Conservation (phyloP, 805 yeast genomes). For the Cyberlindnera misumaiensis region DNA sequence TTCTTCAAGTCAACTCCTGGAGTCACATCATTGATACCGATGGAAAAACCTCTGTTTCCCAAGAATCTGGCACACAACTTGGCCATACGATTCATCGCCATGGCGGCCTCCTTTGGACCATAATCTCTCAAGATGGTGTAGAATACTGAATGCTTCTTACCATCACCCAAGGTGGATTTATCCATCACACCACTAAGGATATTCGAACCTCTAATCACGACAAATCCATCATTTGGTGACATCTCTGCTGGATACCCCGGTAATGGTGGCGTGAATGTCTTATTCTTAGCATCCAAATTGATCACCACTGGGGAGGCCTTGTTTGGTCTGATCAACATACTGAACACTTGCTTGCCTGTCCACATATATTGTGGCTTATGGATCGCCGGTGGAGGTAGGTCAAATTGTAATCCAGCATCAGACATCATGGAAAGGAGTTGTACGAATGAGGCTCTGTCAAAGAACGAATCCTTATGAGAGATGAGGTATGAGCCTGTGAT, state of each 20-base stretch:
- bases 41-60: slow-evolving; percentile 94
- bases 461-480: slow-evolving; percentile 89
- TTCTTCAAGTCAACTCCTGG: slow-evolving; percentile 74
- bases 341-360: slow-evolving; percentile 97
- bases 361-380: slow-evolving; percentile 83
- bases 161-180: slow-evolving; percentile 93
- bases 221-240: slow-evolving; percentile 97
- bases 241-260: slow-evolving; percentile 76
- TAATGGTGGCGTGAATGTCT: slow-evolving; percentile 76
- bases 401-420: slow-evolving; percentile 82
- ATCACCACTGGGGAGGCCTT: slow-evolving; percentile 68
- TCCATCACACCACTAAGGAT: slow-evolving; percentile 95
- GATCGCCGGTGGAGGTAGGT: slow-evolving; percentile 92
- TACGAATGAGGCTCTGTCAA: slow-evolving; percentile 76
- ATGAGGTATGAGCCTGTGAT: slow-evolving; percentile 93
- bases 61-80: slow-evolving; percentile 91
- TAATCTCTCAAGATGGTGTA: slow-evolving; percentile 92
- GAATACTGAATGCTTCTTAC: slow-evolving; percentile 94
- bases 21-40: slow-evolving; percentile 95
- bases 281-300: slow-evolving; percentile 90
- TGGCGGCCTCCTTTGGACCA: slow-evolving; percentile 95
- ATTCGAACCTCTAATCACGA: slow-evolving; percentile 82
- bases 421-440: slow-evolving; percentile 93
- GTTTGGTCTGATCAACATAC: slow-evolving; percentile 82
- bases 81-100: slow-evolving; percentile 99